A percentile compares a stretch with the other conserved stretches of the same genome.
phyloP scores from a whole-genome alignment of 1,284 basidiomycete genomes.

The Pseudozyma sp. region DNA sequence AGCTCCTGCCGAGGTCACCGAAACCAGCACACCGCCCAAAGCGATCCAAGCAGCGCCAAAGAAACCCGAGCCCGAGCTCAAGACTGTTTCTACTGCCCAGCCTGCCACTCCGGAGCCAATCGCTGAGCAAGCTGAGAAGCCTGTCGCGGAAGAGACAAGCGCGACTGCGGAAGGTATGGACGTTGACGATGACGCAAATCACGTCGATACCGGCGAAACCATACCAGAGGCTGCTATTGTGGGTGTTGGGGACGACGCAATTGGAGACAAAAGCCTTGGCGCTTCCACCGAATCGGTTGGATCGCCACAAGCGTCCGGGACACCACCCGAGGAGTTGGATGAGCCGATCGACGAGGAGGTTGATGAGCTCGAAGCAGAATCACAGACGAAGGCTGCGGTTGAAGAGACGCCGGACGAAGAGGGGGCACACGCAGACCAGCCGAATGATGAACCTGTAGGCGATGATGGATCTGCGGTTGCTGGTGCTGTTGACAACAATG shows the following conservation, averaged over 20 bases:
- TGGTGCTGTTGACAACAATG: too few species aligned
- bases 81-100: not conserved
- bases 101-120: too few species aligned
- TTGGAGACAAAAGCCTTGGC: not conserved
- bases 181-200: not conserved
- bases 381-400: too few species aligned
- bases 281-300: constrained; percentile 10
- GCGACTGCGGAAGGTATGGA: too few species aligned
- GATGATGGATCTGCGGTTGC: too few species aligned
- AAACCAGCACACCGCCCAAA: not conserved
- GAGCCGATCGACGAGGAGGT: not conserved
- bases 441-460: too few species aligned
- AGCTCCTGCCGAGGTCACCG: not conserved
- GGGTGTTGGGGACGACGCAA: not conserved
- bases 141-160: not conserved
- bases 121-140: not conserved
- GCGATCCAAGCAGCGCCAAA: too few species aligned
- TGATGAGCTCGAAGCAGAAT: too few species aligned
- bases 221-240: not conserved
- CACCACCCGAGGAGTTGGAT: constrained; percentile 21
- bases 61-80: not conserved
- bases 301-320: constrained; percentile 29
- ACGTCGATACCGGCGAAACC: not conserved
- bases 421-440: too few species aligned
- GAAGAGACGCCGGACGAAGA: too few species aligned